These are phyloP conservation scores for Cucumis cinereus DNA, from an alignment of 306 rosid genomes.

Conservation along the genomic window DNA sequence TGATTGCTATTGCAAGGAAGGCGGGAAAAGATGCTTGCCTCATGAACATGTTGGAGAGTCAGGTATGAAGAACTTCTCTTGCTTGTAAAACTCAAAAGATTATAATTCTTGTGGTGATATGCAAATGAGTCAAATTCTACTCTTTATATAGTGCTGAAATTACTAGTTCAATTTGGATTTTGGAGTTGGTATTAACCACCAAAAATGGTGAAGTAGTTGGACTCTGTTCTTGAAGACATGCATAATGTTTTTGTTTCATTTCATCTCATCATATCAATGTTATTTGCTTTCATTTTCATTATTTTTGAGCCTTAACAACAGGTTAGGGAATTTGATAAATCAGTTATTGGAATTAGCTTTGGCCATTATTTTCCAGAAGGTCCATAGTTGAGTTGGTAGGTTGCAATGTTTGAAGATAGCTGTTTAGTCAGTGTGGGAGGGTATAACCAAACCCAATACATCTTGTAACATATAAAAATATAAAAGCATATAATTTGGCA, in stretches of 20 bases:
- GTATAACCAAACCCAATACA: not conserved
- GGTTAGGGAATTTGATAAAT: not conserved
- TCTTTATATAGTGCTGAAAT: slow-evolving; percentile 15
- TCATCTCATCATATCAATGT: too few species aligned
- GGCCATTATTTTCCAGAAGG: not conserved
- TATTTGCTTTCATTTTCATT: not conserved
- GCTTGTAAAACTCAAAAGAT: not conserved
- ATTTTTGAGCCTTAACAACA: not conserved
- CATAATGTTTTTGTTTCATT: not conserved
- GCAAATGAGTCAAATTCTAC: slow-evolving; percentile 10
- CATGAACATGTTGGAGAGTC: slow-evolving; percentile 21
- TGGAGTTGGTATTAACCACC: slow-evolving; percentile 39
- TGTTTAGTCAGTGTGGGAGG: not conserved
- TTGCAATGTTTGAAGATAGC: not conserved
- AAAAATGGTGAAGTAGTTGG: slow-evolving; percentile 40
- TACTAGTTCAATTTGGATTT: slow-evolving; percentile 23
- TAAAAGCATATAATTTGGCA: not conserved
- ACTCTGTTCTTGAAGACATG: not conserved
- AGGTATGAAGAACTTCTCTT: not conserved
- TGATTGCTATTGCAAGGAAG: slow-evolving; percentile 19
- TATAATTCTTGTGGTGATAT: slow-evolving; percentile 2
- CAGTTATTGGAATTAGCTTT: not conserved
- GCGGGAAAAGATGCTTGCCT: slow-evolving; percentile 6
- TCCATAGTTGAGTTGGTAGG: not conserved
- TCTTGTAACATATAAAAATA: not conserved